Percentiles rank a stretch among this genome's conserved stretches.
phyloP scores from a whole-genome alignment of 2,329 filamentous ascomycete genomes.

The Ceratocystis ficicola region DNA sequence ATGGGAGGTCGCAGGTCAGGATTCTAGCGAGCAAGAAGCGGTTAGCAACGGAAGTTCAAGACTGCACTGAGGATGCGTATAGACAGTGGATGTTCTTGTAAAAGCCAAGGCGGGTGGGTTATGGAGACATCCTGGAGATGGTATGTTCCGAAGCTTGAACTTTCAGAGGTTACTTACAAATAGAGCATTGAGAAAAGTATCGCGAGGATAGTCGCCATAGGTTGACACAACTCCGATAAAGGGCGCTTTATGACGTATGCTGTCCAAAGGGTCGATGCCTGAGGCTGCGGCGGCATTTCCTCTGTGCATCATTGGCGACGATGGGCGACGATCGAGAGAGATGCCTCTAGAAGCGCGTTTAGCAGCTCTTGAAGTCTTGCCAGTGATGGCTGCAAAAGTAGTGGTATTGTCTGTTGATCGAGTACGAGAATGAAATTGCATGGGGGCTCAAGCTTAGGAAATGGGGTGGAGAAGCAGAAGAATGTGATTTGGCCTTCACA shows the following conservation, averaged over 20 bases:
- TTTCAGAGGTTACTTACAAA: slow-evolving; percentile 17
- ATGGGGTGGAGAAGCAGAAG: background rate
- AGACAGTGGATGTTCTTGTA: background rate
- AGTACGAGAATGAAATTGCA: slow-evolving; percentile 19
- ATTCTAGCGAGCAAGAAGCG: background rate
- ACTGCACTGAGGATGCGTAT: too few species aligned
- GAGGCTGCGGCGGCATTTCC: background rate
- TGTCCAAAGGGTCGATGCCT: slow-evolving; percentile 3
- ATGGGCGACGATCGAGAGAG: slow-evolving; percentile 16
- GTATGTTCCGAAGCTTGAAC: background rate
- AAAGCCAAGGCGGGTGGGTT: background rate
- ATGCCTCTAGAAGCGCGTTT: slow-evolving; percentile 18
- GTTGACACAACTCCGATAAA: slow-evolving; percentile 22
- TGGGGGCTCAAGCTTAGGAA: slow-evolving; percentile 8
- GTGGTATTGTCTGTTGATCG: slow-evolving; percentile 18
- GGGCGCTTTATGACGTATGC: slow-evolving; percentile 17
- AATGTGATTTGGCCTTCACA: slow-evolving; percentile 11
- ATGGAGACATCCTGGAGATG: background rate
- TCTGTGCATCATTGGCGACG: background rate
- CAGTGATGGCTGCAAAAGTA: slow-evolving; percentile 9
- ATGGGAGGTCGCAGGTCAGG: slow-evolving; percentile 11
- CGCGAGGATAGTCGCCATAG: slow-evolving; percentile 13
- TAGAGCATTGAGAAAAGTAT: slow-evolving; percentile 17
- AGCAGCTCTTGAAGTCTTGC: slow-evolving; percentile 7
- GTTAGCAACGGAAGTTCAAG: background rate